These are phyloP conservation scores for Dillenia turbinata DNA, from an alignment of 164 flowering plant genomes.

Conservation along the genomic window DNA sequence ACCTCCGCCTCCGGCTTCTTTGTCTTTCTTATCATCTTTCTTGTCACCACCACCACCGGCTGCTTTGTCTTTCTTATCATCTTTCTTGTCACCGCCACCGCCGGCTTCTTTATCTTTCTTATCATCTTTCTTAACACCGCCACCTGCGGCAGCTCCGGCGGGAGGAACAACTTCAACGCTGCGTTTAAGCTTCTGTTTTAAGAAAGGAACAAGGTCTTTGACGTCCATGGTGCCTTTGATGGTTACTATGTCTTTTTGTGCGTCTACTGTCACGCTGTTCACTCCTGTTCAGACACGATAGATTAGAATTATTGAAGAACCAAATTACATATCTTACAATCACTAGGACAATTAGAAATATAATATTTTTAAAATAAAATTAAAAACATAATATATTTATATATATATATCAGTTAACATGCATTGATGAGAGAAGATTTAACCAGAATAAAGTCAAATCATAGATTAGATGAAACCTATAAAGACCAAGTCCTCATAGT, in stretches of 20 bases:
- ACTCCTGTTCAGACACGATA: constrained; percentile 44
- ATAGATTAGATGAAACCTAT: too few species aligned
- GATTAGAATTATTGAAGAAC: not conserved
- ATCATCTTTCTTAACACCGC: constrained; percentile 5
- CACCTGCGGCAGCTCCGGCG: constrained; percentile 22
- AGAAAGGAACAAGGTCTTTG: constrained; percentile 36
- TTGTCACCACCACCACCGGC: constrained; percentile 11
- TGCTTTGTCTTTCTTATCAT: constrained; percentile 14
- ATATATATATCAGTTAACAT: too few species aligned
- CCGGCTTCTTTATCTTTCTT: constrained; percentile 9
- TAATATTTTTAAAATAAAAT: too few species aligned
- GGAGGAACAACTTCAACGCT: constrained; percentile 62
- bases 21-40: constrained; percentile 7
- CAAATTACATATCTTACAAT: too few species aligned
- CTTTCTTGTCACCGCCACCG: constrained; percentile 18
- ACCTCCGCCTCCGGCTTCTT: constrained; percentile 13
- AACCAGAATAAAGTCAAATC: too few species aligned
- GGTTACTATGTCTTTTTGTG: constrained; percentile 52
- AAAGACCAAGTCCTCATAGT: too few species aligned
- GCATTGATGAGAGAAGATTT: too few species aligned
- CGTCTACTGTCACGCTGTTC: constrained; percentile 38
- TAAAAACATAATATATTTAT: too few species aligned
- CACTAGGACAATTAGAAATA: too few species aligned
- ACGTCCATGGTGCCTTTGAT: constrained; percentile 76
- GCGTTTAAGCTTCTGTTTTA: constrained; percentile 53